Conservation (phyloP, 768 basidiomycete species). For the Kwoniella dejecticola region DNA sequence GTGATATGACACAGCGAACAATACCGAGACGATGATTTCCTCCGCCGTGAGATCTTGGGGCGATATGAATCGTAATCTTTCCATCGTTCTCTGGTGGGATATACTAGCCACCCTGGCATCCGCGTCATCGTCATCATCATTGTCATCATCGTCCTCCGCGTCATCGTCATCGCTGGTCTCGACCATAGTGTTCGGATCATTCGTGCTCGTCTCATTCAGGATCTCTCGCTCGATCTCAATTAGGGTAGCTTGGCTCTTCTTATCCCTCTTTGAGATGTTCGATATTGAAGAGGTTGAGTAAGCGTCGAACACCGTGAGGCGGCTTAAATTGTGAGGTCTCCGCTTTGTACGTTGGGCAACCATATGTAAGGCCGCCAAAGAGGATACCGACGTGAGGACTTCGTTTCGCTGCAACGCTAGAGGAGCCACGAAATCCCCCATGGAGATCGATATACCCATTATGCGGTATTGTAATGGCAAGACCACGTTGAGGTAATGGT, state of each 20-base stretch:
- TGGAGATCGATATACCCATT: neutral
- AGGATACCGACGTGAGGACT: constrained; percentile 14
- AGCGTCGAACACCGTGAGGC: neutral
- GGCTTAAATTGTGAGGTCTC: neutral
- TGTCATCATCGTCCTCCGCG: neutral
- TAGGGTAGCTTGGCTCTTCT: too few species aligned
- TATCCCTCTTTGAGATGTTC: neutral
- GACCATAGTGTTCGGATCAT: neutral
- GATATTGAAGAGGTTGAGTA: neutral
- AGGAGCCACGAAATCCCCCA: constrained; percentile 23
- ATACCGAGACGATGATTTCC: constrained; percentile 23
- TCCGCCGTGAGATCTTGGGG: constrained; percentile 14
- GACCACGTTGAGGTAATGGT: constrained; percentile 31
- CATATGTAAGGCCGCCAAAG: constrained; percentile 30
- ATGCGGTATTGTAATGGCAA: constrained; percentile 27
- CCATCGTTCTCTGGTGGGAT: constrained; percentile 21
- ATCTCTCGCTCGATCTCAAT: too few species aligned
- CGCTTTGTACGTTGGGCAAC: constrained; percentile 20
- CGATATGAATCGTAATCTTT: constrained; percentile 17
- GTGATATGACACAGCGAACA: constrained; percentile 24
- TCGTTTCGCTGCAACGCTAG: constrained; percentile 21
- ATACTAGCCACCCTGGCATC: constrained; percentile 19
- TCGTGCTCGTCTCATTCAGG: too few species aligned
- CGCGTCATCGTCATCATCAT: constrained; percentile 5
- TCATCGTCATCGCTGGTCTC: neutral